Conservation (phyloP, 192 early-diverging fungal genomes). For the Umbelopsis ramanniana region DNA sequence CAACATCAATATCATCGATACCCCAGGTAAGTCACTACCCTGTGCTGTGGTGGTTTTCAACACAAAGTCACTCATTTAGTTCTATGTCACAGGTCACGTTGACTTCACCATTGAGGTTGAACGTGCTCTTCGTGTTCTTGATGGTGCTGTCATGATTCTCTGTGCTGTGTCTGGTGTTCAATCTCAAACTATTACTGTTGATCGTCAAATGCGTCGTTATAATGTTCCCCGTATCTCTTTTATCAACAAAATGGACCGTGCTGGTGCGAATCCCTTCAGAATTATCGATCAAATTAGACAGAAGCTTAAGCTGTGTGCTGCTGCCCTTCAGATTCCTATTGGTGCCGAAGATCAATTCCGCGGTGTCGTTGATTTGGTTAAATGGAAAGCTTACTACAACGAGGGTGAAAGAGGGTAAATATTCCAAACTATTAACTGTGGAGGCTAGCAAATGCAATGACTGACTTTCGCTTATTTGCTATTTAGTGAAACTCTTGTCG, state of each 20-base stretch:
- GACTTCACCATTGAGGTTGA: slow-evolving; percentile 92
- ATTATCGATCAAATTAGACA: slow-evolving; percentile 81
- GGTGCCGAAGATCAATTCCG: slow-evolving; percentile 85
- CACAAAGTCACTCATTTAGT: not conserved
- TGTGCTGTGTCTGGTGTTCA: slow-evolving; percentile 88
- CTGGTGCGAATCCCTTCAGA: slow-evolving; percentile 81
- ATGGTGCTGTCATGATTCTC: slow-evolving; percentile 84
- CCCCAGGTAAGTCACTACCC: slow-evolving; percentile 64
- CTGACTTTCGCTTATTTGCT: not conserved
- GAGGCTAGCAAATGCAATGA: not conserved
- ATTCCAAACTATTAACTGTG: not conserved
- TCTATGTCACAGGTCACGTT: slow-evolving; percentile 66
- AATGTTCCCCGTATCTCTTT: slow-evolving; percentile 86
- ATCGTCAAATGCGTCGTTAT: slow-evolving; percentile 91
- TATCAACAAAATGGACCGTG: slow-evolving; percentile 92
- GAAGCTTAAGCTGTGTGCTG: slow-evolving; percentile 79
- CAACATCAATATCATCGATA: slow-evolving; percentile 88
- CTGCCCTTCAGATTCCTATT: slow-evolving; percentile 83
- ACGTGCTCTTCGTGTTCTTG: slow-evolving; percentile 83
- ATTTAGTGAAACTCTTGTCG: slow-evolving; percentile 69
- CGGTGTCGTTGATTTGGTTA: slow-evolving; percentile 91
- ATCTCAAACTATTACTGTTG: slow-evolving; percentile 88
- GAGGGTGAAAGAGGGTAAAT: slow-evolving; percentile 84
- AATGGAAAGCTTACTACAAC: slow-evolving; percentile 88
- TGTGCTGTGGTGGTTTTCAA: not conserved